A percentile compares a stretch with the other conserved stretches of the same genome.
These are phyloP conservation scores for Saksenaea oblongispora DNA, from an alignment of 371 early-diverging fungal species.

Conservation along the genomic window DNA sequence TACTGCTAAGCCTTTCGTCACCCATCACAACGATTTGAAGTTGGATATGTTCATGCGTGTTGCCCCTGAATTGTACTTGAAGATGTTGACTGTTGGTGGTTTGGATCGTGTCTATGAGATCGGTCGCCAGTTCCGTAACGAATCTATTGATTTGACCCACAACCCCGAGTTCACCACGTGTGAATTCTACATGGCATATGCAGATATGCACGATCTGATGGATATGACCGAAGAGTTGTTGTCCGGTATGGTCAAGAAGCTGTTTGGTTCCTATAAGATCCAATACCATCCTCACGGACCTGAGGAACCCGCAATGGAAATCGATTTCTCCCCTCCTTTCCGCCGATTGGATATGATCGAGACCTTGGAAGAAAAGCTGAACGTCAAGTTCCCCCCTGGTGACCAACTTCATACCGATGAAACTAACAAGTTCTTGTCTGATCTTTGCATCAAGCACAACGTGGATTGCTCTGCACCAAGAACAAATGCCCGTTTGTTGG, in stretches of 20 bases:
- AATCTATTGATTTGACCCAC: slow-evolving; percentile 99
- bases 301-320: slow-evolving; percentile 75
- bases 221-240: slow-evolving; percentile 94
- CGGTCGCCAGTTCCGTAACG: slow-evolving; percentile 99
- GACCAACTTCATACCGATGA: slow-evolving; percentile 80
- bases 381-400: slow-evolving; percentile 90
- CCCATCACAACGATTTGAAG: slow-evolving; percentile 99
- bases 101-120: slow-evolving; percentile 99
- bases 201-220: slow-evolving; percentile 97
- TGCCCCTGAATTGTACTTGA: slow-evolving; percentile 98
- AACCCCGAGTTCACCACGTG: slow-evolving; percentile 99
- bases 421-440: slow-evolving; percentile 86
- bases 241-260: slow-evolving; percentile 88
- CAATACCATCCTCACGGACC: slow-evolving; percentile 93
- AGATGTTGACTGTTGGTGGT: slow-evolving; percentile 98
- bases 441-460: slow-evolving; percentile 90
- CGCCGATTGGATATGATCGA: slow-evolving; percentile 93
- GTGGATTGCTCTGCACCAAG: slow-evolving; percentile 96
- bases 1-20: slow-evolving; percentile 99
- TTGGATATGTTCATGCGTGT: slow-evolving; percentile 99
- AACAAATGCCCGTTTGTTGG: slow-evolving; percentile 94
- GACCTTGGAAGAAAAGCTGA: slow-evolving; percentile 90
- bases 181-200: slow-evolving; percentile 99
- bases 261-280: slow-evolving; percentile 89
- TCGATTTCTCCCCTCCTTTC: slow-evolving; percentile 99